Evolutionary conservation across 164 flowering plant species (phyloP), one percentile per base, ranked within the genome.

Genomic region (Vitis amurensis): DNA sequence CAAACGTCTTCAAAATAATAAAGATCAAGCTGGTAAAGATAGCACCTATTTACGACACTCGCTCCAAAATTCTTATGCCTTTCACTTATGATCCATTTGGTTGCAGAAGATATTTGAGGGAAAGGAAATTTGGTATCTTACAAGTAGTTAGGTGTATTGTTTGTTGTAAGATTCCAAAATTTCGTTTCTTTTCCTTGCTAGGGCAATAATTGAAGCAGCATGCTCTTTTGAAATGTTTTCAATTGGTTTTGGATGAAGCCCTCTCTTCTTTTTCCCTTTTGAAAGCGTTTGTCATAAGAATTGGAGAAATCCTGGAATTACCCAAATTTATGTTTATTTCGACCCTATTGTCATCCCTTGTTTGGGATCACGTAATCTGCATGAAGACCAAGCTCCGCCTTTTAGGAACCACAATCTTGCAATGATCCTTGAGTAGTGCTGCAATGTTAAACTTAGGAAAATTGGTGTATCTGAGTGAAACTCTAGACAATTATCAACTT

Each of bases 1-100:
- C 85, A 89, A 77, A 62, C 93, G 99, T 55, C 92, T 95, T 63
- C 85, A 86, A 76, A 73, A 68, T 17, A 83, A 71, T 59, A 90
- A 76, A 82, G 90, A 87, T 55, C 91, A 86, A 71, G 64, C 79
- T 70, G 98, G 97, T 93, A 82, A 80, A 13, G 19, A 68, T 61
- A 2, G 2, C 3, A 63, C 8, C 14, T 29, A 9, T 59, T 3
- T 59, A n/a, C 31, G 16, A 3, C 31, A n/a, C 52, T 59, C 1
- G 3, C 47, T 30, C 47, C 27, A 23, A 23, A 23, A 23, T 23
- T 23, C 27, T 23, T 23, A 2, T 23, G 27, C 2, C 27, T 23
- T 23, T 23, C 27, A 23, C 27, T 23, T 23, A 23, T 23, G 27
- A 23, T 23, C 2, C 2, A 23, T 23, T 23, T 23, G 27, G 27